Percentiles rank a stretch among this genome's conserved stretches.
Conservation (phyloP, 2,329 filamentous ascomycete genomes). For the Xylariaceae sp. region DNA sequence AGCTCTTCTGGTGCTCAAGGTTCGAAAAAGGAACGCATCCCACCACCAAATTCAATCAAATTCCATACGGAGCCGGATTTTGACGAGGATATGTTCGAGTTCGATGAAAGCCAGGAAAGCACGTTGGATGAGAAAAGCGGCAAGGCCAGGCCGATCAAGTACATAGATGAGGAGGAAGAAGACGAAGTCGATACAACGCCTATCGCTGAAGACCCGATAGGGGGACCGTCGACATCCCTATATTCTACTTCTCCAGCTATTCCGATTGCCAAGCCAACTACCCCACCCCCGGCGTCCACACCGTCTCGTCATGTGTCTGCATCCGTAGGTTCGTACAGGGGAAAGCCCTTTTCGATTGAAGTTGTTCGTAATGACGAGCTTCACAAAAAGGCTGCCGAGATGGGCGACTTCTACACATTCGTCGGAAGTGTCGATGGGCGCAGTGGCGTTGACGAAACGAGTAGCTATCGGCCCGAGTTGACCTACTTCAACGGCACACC, state of each 20-base stretch:
- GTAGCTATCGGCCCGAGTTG: constrained; percentile 46
- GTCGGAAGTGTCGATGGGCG: constrained; percentile 57
- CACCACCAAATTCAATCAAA: constrained; percentile 14
- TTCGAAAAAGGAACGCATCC: constrained; percentile 5
- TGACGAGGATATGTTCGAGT: constrained; percentile 49
- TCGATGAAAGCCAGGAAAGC: constrained; percentile 42
- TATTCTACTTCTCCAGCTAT: constrained; percentile 51
- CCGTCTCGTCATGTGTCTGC: constrained; percentile 41
- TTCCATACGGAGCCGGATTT: constrained; percentile 2
- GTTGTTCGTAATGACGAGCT: constrained; percentile 53
- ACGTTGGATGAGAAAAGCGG: constrained; percentile 19
- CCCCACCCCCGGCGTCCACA: constrained; percentile 38
- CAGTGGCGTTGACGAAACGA: constrained; percentile 51
- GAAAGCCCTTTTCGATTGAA: constrained; percentile 55
- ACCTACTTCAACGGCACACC: constrained; percentile 47
- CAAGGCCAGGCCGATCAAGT: constrained; percentile 32
- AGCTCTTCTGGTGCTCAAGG: constrained; percentile 3
- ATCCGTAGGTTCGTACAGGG: constrained; percentile 58
- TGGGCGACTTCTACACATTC: constrained; percentile 54
- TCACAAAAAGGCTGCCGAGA: constrained; percentile 50
- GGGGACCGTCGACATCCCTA: constrained; percentile 29
- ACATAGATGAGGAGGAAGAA: constrained; percentile 42
- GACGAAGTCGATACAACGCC: constrained; percentile 25
- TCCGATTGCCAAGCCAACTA: constrained; percentile 39
- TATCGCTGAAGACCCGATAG: constrained; percentile 17